Base-by-base conservation (phyloP, 441 rosid genomes). In the Pelargonium myrrhifolium region DNA sequence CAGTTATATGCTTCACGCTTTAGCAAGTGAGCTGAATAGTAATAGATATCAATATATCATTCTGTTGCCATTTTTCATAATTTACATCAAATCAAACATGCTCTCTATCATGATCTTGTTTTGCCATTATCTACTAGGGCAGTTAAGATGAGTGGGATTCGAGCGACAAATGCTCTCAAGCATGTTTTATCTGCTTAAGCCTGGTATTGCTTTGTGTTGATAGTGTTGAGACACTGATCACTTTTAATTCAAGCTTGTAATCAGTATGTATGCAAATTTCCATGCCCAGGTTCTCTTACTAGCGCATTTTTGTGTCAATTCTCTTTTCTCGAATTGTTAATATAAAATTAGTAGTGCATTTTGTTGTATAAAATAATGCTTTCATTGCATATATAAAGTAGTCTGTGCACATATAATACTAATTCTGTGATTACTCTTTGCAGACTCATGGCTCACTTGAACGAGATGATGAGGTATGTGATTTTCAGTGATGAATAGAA, bases 401-500 rank as follows among this genome's bases (percentile, higher is more conserved):
- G 18, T 28, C 15, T 58, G 61, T 58, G 62, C 62, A 22, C 31
- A 22, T 58, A 22, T 9, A 28, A 22, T 17, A 24, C 26, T 77
- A 58, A 60, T 73, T 68, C 68, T 47, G 58, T 73, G 53, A 40
- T 72, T 47, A 63, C 73, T 26, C 70, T 64, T 70, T 87, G 80
- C 89, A 90, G 98, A 79, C 80, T 58, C 92, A 83, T 68, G 89
- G 89, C 71, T 79, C 96, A 51, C 78, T 86, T 75, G 95, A 90
- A 81, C 86, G 96, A 17, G 98, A 88, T 79, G 98, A 93, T 66
- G 98, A 93, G 98, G 98, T 92, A 88, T 55, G 65, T 42, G 14
- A 65, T 74, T 74, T 66, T 71, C 66, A 65, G 64, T 63, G 49
- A 11, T 35, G 43, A 65, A 64, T 58, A 65, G 45, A 71, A 18